Conservation (phyloP, 192 early-diverging fungal genomes). For the Globomyces pollinis-pini region DNA sequence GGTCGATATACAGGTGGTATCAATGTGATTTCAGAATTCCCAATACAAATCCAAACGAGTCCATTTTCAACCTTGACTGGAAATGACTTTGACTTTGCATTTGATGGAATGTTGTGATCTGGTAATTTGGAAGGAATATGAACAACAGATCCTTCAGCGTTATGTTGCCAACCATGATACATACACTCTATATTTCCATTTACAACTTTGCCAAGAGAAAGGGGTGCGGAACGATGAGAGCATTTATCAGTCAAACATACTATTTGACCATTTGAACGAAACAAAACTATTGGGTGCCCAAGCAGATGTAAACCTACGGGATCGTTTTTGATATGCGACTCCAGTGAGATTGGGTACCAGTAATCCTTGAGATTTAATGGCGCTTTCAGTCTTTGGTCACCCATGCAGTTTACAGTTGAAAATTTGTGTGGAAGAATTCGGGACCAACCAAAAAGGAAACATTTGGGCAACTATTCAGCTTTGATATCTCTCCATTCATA, state of each 20-base stretch:
- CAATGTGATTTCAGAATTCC: slow-evolving; percentile 12
- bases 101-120: slow-evolving; percentile 20
- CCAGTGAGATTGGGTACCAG: no score
- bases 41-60: slow-evolving; percentile 32
- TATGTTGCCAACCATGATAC: slow-evolving; percentile 42
- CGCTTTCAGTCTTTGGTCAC: no score
- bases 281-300: slow-evolving; percentile 33
- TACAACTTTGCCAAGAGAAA: slow-evolving; percentile 29
- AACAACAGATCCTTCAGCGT: slow-evolving; percentile 23
- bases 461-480: no score
- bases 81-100: slow-evolving; percentile 26
- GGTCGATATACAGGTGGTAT: slow-evolving; percentile 14
- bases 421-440: no score
- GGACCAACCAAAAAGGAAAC: no score
- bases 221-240: slow-evolving; percentile 33
- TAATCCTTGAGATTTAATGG: no score
- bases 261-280: no score
- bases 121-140: slow-evolving; percentile 21
- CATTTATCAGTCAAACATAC: no score
- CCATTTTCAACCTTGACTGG: slow-evolving; percentile 18
- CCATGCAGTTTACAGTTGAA: no score
- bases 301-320: not conserved
- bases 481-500: no score
- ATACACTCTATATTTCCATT: slow-evolving; percentile 33
- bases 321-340: no score